Percentiles rank a stretch among this genome's conserved stretches.
Evolutionary conservation across 495 filamentous ascomycete species (phyloP).

Genomic region (Ascodesmis nigricans): DNA sequence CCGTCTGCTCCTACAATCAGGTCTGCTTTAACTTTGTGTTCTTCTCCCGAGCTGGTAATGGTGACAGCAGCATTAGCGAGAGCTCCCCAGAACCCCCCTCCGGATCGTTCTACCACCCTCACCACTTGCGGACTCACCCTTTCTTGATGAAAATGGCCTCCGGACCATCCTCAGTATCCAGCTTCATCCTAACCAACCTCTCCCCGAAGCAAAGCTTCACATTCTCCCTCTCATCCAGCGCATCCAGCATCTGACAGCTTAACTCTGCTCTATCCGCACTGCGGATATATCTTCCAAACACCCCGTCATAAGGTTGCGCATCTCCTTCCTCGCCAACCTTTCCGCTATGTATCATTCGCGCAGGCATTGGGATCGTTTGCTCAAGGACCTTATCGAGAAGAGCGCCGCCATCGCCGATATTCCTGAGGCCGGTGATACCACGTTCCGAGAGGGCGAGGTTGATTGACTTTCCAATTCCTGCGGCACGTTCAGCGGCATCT

Average conservation of each 20-base stretch:
- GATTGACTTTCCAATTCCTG: constrained; percentile 96
- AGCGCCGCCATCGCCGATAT: constrained; percentile 29
- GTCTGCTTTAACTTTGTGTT: constrained; percentile 67
- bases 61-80: neutral
- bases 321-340: constrained; percentile 48
- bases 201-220: constrained; percentile 81
- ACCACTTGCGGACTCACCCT: constrained; percentile 7
- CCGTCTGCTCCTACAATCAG: constrained; percentile 90
- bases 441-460: constrained; percentile 87
- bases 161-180: constrained; percentile 58
- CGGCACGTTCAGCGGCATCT: constrained; percentile 54
- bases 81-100: constrained; percentile 4
- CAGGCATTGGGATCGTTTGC: constrained; percentile 75
- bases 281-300: constrained; percentile 52
- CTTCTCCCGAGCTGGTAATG: constrained; percentile 11
- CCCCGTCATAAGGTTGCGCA: constrained; percentile 60
- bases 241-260: constrained; percentile 71
- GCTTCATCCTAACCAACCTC: constrained; percentile 73
- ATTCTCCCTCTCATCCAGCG: constrained; percentile 58
- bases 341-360: constrained; percentile 87
- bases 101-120: constrained; percentile 9
- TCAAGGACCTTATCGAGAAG: constrained; percentile 50
- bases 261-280: constrained; percentile 56
- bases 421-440: constrained; percentile 66
- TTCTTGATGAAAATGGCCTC: constrained; percentile 30